Percentiles rank a stretch among this genome's conserved stretches.
phyloP scores from a whole-genome alignment of 805 yeast genomes.

The Kodamaea leandrae region DNA sequence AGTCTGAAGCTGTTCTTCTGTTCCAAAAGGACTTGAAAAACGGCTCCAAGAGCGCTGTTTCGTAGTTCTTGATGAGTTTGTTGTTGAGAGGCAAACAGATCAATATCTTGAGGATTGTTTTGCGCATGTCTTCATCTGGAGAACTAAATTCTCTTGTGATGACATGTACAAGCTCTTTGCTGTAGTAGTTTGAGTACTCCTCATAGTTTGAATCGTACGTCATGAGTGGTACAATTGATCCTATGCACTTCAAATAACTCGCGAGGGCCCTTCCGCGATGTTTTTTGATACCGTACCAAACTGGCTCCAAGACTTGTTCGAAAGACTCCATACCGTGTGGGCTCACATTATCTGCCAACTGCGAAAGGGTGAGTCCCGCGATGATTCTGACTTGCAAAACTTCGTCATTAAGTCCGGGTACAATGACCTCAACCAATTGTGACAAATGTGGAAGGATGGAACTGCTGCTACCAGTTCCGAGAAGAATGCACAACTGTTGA shows the following conservation, averaged over 20 bases:
- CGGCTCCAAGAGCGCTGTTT: constrained; percentile 52
- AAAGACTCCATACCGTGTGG: constrained; percentile 93
- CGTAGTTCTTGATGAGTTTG: constrained; percentile 50
- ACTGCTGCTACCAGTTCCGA: constrained; percentile 59
- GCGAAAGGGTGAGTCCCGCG: constrained; percentile 69
- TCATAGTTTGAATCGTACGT: constrained; percentile 48
- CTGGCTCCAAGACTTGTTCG: constrained; percentile 66
- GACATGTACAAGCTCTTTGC: constrained; percentile 68
- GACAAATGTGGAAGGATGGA: constrained; percentile 67
- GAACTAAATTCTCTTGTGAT: constrained; percentile 70
- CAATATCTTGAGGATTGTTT: constrained; percentile 65
- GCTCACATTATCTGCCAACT: constrained; percentile 73
- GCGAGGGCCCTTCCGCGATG: constrained; percentile 80
- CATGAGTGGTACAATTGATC: constrained; percentile 82
- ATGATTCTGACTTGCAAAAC: constrained; percentile 63
- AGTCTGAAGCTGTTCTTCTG: constrained; percentile 72
- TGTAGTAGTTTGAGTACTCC: constrained; percentile 75
- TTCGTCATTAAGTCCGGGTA: constrained; percentile 61
- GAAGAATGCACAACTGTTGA: constrained; percentile 66
- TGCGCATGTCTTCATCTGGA: constrained; percentile 86
- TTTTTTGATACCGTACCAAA: constrained; percentile 74
- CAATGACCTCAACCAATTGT: constrained; percentile 60
- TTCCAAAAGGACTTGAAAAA: constrained; percentile 79
- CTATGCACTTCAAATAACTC: constrained; percentile 73
- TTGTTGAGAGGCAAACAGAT: constrained; percentile 63